Evolutionary conservation across 768 basidiomycete genomes (phyloP).

Genomic region (Boletus pseudopeckii): DNA sequence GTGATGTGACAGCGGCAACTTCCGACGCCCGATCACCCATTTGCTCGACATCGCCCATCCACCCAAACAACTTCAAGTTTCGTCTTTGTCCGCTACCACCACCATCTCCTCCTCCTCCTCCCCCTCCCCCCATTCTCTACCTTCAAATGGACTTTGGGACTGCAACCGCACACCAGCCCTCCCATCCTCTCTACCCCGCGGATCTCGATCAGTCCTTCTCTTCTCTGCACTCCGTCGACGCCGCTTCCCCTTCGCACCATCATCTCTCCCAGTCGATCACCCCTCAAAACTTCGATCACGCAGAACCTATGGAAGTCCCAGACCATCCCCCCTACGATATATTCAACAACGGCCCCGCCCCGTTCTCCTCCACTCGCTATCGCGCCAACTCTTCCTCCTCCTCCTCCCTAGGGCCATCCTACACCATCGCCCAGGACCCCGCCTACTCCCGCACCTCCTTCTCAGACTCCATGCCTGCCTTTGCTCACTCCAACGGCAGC

Average conservation of each 20-base stretch:
- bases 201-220: slow-evolving; percentile 59
- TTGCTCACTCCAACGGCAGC: slow-evolving; percentile 47
- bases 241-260: slow-evolving; percentile 37
- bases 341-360: slow-evolving; percentile 47
- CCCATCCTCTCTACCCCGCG: slow-evolving; percentile 44
- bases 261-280: slow-evolving; percentile 34
- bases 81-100: slow-evolving; percentile 36
- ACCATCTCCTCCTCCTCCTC: slow-evolving; percentile 26
- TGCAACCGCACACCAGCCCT: slow-evolving; percentile 33
- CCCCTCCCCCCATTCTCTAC: slow-evolving; percentile 28
- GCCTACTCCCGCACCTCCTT: slow-evolving; percentile 61
- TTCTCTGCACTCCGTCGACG: slow-evolving; percentile 42
- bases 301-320: slow-evolving; percentile 52
- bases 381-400: slow-evolving; percentile 70
- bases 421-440: slow-evolving; percentile 51
- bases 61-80: slow-evolving; percentile 27
- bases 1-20: slow-evolving; percentile 44
- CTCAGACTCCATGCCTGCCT: slow-evolving; percentile 56
- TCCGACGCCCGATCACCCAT: slow-evolving; percentile 56
- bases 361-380: slow-evolving; percentile 60
- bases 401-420: slow-evolving; percentile 59
- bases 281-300: slow-evolving; percentile 44
- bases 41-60: slow-evolving; percentile 37
- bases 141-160: slow-evolving; percentile 52
- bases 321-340: slow-evolving; percentile 64